These are phyloP conservation scores for Crithidia expoeki DNA, from an alignment of 208 protist species.

Conservation along the genomic window DNA sequence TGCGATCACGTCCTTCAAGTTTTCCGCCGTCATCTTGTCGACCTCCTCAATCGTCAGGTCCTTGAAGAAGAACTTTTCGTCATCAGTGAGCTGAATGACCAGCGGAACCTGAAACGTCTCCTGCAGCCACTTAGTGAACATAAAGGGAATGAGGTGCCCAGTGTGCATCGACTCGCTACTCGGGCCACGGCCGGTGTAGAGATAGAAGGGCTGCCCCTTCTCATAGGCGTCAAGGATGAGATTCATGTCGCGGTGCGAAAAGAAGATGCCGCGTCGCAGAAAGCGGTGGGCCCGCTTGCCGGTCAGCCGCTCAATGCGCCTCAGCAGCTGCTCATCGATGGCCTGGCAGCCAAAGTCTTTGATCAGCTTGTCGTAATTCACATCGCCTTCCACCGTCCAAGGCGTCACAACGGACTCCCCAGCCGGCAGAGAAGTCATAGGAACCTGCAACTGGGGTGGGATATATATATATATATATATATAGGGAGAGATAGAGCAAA, in stretches of 20 bases:
- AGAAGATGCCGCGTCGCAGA: constrained; percentile 96
- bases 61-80: constrained; percentile 99
- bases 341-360: constrained; percentile 89
- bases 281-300: constrained; percentile 89
- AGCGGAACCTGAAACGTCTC: constrained; percentile 99
- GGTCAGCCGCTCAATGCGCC: constrained; percentile 87
- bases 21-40: constrained; percentile 94
- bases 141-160: constrained; percentile 99
- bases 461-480: too few species aligned
- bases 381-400: constrained; percentile 93
- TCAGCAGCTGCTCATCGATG: constrained; percentile 85
- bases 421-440: constrained; percentile 5
- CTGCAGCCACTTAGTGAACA: constrained; percentile 99
- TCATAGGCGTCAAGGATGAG: constrained; percentile 97
- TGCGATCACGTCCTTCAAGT: constrained; percentile 99
- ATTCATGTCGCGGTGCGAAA: constrained; percentile 98
- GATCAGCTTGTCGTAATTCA: constrained; percentile 95
- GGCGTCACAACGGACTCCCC: constrained; percentile 80
- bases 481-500: too few species aligned
- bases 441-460: background rate
- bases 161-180: constrained; percentile 98
- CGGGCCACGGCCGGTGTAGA: constrained; percentile 99
- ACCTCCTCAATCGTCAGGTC: constrained; percentile 95
- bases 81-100: constrained; percentile 99
- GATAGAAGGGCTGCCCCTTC: constrained; percentile 97